These are phyloP conservation scores for Ganoderma multipileum DNA, from an alignment of 1,284 basidiomycete species.

Conservation along the genomic window DNA sequence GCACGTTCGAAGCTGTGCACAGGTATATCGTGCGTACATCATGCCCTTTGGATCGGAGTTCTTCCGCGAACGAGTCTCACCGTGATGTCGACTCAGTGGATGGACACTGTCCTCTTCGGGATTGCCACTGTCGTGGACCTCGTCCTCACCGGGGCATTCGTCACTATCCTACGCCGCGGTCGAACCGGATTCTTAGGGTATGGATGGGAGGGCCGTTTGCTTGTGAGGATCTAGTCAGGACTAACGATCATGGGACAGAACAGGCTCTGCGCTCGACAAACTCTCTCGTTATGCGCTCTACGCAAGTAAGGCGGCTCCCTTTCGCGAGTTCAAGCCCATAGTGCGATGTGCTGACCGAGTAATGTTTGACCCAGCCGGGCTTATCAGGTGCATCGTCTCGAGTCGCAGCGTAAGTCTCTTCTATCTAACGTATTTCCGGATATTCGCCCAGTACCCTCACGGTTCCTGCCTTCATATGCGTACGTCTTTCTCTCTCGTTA, in stretches of 20 bases:
- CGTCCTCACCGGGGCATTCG: not conserved
- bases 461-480: not conserved
- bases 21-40: not conserved
- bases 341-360: not conserved
- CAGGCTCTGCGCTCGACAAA: not conserved
- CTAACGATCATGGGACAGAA: not conserved
- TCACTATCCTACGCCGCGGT: not conserved
- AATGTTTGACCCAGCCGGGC: not conserved
- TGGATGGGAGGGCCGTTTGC: not conserved
- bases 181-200: not conserved
- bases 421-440: not conserved
- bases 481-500: not conserved
- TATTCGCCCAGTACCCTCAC: not conserved
- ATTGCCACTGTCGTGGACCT: not conserved
- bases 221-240: not conserved
- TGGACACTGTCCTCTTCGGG: not conserved
- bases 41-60: not conserved
- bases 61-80: not conserved
- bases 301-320: not conserved
- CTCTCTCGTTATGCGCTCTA: not conserved
- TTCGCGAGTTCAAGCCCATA: not conserved
- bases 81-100: not conserved
- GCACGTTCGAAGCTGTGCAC: not conserved
- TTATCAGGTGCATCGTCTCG: not conserved
- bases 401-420: not conserved